phyloP scores from a whole-genome alignment of 2,329 filamentous ascomycete genomes.

The Penicillium sp. region DNA sequence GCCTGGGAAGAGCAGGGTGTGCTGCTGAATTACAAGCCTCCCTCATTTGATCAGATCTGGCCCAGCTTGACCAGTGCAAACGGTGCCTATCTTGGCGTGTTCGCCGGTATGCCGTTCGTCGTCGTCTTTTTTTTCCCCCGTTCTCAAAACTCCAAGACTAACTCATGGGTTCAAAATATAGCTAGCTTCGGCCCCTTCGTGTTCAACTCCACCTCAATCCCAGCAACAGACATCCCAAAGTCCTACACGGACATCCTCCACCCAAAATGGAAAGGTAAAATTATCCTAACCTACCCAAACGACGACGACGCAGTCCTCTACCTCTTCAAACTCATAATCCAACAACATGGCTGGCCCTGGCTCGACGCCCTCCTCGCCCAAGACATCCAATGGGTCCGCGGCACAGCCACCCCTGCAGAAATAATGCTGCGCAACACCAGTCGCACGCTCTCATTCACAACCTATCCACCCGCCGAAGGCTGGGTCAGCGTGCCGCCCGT shows the following conservation, averaged over 20 bases:
- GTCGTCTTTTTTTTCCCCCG: conserved; percentile 12
- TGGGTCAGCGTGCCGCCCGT: background rate
- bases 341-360: conserved; percentile 47
- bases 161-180: conserved; percentile 7
- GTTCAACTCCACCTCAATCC: background rate
- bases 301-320: conserved; percentile 57
- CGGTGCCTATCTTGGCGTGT: background rate
- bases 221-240: background rate
- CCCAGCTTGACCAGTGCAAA: conserved; percentile 1
- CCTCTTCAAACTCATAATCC: conserved; percentile 51
- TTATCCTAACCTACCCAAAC: conserved; percentile 59
- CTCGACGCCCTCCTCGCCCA: conserved; percentile 52
- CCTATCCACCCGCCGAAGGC: background rate
- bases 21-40: conserved; percentile 28
- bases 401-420: conserved; percentile 47
- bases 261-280: conserved; percentile 56
- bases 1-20: conserved; percentile 54
- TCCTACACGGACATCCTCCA: conserved; percentile 28
- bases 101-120: background rate
- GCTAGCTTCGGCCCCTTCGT: background rate
- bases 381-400: conserved; percentile 58
- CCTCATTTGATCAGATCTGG: background rate
- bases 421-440: background rate
- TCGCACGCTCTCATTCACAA: background rate
- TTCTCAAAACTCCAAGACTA: conserved; percentile 14